Base-by-base conservation (phyloP, 2,329 filamentous ascomycete species). In the Hypoxylon sp. region DNA sequence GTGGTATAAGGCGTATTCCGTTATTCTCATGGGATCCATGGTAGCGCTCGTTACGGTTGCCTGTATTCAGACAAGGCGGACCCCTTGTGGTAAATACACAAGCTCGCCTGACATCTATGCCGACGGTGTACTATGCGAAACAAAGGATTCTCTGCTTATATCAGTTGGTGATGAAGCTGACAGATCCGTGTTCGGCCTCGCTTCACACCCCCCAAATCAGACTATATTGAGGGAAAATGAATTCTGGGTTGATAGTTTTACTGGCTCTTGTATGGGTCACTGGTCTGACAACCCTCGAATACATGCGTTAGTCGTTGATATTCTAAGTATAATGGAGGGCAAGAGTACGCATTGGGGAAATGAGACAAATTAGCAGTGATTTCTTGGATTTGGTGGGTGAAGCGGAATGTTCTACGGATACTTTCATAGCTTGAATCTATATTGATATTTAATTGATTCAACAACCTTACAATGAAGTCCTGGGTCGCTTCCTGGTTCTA, bases 1-100 rank as follows among this genome's bases (percentile, higher is more conserved):
- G 2, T 77, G 73, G 75, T 77, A 77, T 43, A 72, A 73, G 50
- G 46, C 59, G 7, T 76, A 78, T 32, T 74, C 69, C 2, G 21
- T 23, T 5, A 19, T 70, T 7, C 25, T 75, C 3, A 32, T 73
- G 30, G 38, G 45, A 0, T 34, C 68, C 23, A 65, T 50, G 1
- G 3, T 70, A 2, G 17, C 45, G 0, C 13, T 71, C 4, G 30
- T 76, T 4, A 9, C 70, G 6, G 14, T 75, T 3, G 61, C 73
- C 1, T 68, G 63, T 3, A 21, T 74, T 2, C 71, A 75, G 49
- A 77, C 74, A 6, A 63, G 65, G 17, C 67, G 56, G 14, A 66
- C 69, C 0, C 13, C 62, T 0, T 76, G 73, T 50, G 73, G 74
- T 5, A 53, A 6, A 14, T 75, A 66, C 36, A 75, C 75, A 11